Evolutionary conservation across 148 eudicot species (phyloP), one percentile per base, ranked within the genome.

Genomic region (Vaccinium vitisidaea): DNA sequence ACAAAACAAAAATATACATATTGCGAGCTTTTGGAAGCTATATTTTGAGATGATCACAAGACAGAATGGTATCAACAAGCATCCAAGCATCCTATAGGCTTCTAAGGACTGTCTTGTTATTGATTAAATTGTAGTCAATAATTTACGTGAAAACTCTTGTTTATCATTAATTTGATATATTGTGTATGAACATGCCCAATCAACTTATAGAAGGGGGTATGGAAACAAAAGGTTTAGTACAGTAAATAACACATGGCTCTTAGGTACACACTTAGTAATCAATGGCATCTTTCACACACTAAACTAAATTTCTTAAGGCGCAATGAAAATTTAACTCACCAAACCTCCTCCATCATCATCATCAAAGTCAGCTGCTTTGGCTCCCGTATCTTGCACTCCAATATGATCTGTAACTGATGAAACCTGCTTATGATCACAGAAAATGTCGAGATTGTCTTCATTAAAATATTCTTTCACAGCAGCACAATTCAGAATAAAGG

Each of bases 261-360:
- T 25, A 71, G 75, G 18, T 71, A 71, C 48, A 11, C 43, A 70
- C 8, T 70, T 70, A 18, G 23, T 18, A 18, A 70, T 32, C 75
- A 32, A 32, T 70, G 21, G 4, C 30, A 70, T 71, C 36, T 32
- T 14, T 32, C 46, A 12, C 75, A 71, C 46, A 2, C 21, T 30
- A 71, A 21, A 32, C 39, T 69, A 39, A 69, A n/a, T 30, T 69
- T 69, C 16, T 69, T 15, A 8, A 0, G 23, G 50, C 6, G n/a
- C 19, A 25, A 30, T 13, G 49, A 70, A 9, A 69, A 56, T 54
- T 80, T 30, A 23, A 89, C 99, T 94, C 87, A 96, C 99, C 98
- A 96, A 86, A 84, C 99, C 99, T 88, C 99, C 99, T 7, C 98
- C 99, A 65, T 97, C 99, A 84, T 97, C 98, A 87, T 97, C 99